Evolutionary conservation across 176 grass and related monocot species (phyloP), one percentile per base, ranked within the genome.

Genomic region (Melocanna baccifera): DNA sequence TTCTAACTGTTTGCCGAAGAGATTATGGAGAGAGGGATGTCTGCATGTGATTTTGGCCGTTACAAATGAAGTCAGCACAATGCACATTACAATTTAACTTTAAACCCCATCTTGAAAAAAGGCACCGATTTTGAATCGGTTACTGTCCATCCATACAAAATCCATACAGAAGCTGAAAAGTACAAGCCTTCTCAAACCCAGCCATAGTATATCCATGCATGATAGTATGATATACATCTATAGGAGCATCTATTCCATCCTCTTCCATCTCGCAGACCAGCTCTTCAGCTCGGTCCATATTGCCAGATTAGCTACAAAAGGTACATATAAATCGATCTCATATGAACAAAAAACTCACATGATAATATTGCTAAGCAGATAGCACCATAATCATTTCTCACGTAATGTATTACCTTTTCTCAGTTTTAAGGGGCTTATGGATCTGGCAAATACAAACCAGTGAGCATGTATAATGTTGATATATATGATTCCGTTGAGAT

Each of bases 161-260:
- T n/a, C n/a, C n/a, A n/a, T n/a, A n/a, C n/a, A n/a, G n/a, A n/a
- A n/a, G n/a, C n/a, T n/a, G n/a, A n/a, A n/a, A n/a, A n/a, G n/a
- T n/a, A n/a, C n/a, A n/a, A n/a, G n/a, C n/a, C n/a, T n/a, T n/a
- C n/a, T n/a, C n/a, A n/a, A n/a, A n/a, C n/a, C n/a, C n/a, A n/a
- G n/a, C n/a, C n/a, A n/a, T n/a, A 84, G 91, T 99, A 71, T 99
- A 99, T 86, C 96, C 96, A 91, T 99, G 93, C 93, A 99, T 96
- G 93, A 99, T 96, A 83, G 89, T 94, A n/a, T 99, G 96, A 77
- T 96, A 96, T 90, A 92, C 79, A 84, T 94, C 91, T 84, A 94
- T 74, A 67, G 91, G 91, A 83, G 91, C 91, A 71, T 99, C 96
- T 71, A 96, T 95, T 22, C 96, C 96, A 68, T 92, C 81, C 81